Conservation (phyloP, 176 grass and related monocot genomes). For the Pontederia paniculata region DNA sequence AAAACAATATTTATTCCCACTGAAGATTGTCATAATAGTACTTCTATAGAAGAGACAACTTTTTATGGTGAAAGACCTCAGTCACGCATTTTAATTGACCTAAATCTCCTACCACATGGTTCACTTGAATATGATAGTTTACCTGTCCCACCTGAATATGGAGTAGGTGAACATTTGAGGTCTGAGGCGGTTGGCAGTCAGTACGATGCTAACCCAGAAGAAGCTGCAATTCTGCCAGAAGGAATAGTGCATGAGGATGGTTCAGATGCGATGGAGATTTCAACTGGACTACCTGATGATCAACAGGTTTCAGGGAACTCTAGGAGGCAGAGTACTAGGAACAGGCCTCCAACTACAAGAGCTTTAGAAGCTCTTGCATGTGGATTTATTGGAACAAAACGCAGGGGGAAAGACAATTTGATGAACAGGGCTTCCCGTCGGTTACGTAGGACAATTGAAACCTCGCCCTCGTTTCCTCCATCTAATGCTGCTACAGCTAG, state of each 20-base stretch:
- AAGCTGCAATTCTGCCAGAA: constrained; percentile 19
- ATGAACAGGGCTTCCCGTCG: constrained; percentile 28
- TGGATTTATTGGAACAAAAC: constrained; percentile 67
- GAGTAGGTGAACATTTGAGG: not conserved
- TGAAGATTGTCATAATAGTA: constrained; percentile 6
- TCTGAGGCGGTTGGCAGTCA: constrained; percentile 16
- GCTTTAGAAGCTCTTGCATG: constrained; percentile 78
- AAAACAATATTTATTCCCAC: constrained; percentile 15
- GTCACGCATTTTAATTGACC: constrained; percentile 20
- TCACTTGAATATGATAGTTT: constrained; percentile 17
- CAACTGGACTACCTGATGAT: constrained; percentile 19
- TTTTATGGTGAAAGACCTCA: constrained; percentile 20
- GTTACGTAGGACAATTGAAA: constrained; percentile 27
- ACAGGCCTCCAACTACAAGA: constrained; percentile 56
- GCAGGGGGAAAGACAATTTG: constrained; percentile 26
- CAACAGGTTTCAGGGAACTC: constrained; percentile 21
- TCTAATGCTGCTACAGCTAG: too few relatives aligned
- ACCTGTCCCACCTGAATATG: too few relatives aligned
- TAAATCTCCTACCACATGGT: constrained; percentile 27
- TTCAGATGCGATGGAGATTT: constrained; percentile 5
- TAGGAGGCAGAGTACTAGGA: constrained; percentile 69
- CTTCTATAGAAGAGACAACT: constrained; percentile 5
- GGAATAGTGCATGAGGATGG: constrained; percentile 5
- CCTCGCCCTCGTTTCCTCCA: not conserved
- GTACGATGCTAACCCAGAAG: constrained; percentile 20